Percentiles rank a stretch among this genome's conserved stretches.
phyloP scores from a whole-genome alignment of 495 filamentous ascomycete species.

The Aspergillus steynii region DNA sequence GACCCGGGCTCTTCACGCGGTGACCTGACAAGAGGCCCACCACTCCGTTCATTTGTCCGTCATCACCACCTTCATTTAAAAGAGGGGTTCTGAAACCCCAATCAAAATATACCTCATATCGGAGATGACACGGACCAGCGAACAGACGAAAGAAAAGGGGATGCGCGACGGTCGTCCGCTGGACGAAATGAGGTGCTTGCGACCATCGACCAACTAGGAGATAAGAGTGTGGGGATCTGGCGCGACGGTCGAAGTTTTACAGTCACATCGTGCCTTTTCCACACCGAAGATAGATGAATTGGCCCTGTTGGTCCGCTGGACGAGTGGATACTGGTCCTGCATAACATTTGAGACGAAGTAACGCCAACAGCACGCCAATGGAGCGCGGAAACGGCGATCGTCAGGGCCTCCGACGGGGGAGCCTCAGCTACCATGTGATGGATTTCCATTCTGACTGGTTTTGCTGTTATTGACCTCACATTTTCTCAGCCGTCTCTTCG shows the following conservation, averaged over 20 bases:
- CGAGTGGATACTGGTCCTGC: background rate
- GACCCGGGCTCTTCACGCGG: background rate
- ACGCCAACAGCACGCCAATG: background rate
- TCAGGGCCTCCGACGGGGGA: background rate
- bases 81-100: background rate
- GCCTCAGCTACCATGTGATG: background rate
- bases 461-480: background rate
- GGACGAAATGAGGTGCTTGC: background rate
- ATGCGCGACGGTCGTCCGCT: background rate
- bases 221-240: background rate
- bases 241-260: conserved; percentile 1
- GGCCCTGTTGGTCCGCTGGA: background rate
- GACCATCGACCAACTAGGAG: background rate
- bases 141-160: background rate
- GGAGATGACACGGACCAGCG: background rate
- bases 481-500: background rate
- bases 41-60: background rate
- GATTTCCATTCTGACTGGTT: background rate
- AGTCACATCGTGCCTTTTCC: conserved; percentile 10
- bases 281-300: conserved; percentile 1
- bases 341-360: background rate
- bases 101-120: background rate
- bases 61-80: background rate
- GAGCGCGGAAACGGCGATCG: background rate
- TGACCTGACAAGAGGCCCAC: background rate